phyloP scores from a whole-genome alignment of 345 rosid genomes.

The Acer negundo region DNA sequence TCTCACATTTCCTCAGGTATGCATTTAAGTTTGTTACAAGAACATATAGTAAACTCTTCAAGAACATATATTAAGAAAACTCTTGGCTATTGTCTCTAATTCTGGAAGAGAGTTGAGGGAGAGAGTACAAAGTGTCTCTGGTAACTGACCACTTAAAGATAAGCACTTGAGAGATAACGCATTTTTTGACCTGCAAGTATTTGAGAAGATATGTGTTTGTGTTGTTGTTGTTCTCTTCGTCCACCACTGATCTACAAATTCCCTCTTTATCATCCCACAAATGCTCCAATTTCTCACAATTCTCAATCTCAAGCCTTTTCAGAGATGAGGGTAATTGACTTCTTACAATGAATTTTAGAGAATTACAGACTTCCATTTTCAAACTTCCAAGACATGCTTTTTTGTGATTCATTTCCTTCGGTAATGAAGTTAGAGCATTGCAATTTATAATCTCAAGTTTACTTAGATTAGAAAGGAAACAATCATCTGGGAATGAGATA shows the following conservation, averaged over 20 bases:
- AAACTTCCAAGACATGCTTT: background rate
- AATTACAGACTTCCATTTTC: background rate
- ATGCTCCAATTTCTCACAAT: slow-evolving; percentile 13
- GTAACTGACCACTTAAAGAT: background rate
- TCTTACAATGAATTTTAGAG: too few species aligned
- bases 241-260: background rate
- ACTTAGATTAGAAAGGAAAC: too few species aligned
- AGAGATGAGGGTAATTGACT: background rate
- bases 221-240: background rate
- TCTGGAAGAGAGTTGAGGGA: too few species aligned
- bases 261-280: slow-evolving; percentile 11
- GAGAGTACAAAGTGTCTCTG: background rate
- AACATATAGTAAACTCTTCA: background rate
- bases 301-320: background rate
- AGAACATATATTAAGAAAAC: background rate
- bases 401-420: background rate
- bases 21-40: background rate
- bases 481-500: too few species aligned
- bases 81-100: too few species aligned
- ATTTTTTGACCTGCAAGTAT: background rate
- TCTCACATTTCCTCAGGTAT: background rate
- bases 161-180: background rate
- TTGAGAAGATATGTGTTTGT: background rate
- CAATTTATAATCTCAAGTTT: too few species aligned
- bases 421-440: too few species aligned